Conservation (phyloP, 176 grass and related monocot genomes). For the Elaeis guineensis region DNA sequence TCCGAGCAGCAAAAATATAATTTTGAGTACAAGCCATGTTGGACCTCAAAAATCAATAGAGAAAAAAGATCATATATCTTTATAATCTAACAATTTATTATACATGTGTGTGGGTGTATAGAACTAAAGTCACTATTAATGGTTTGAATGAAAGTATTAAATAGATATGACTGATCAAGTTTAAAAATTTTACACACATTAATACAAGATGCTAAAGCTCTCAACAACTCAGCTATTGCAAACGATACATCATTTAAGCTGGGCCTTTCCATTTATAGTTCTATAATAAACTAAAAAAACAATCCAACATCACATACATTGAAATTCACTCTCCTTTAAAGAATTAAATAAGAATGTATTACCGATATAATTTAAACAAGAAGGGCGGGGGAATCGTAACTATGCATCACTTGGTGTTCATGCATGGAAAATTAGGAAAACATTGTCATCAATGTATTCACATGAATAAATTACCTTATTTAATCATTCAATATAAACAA, state of each 20-base stretch:
- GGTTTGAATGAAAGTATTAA: not conserved
- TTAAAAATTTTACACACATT: conserved; percentile 37
- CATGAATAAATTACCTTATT: too few relatives aligned
- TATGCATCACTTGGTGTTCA: too few relatives aligned
- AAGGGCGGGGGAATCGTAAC: too few relatives aligned
- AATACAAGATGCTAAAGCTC: conserved; percentile 79
- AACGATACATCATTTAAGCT: conserved; percentile 42
- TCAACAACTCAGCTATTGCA: conserved; percentile 63
- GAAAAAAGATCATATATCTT: conserved; percentile 11
- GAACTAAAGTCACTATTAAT: not conserved
- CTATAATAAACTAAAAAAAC: too few relatives aligned
- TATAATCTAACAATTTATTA: conserved; percentile 4
- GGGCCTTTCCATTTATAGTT: conserved; percentile 34
- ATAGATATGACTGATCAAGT: not conserved
- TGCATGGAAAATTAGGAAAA: too few relatives aligned
- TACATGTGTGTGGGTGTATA: conserved; percentile 5
- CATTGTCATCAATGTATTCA: too few relatives aligned
- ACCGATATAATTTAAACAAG: too few relatives aligned
- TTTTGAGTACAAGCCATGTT: conserved; percentile 73
- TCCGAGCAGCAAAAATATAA: conserved; percentile 64
- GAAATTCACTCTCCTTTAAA: too few relatives aligned
- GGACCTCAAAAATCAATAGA: conserved; percentile 39
- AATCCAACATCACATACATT: too few relatives aligned
- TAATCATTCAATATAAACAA: too few relatives aligned
- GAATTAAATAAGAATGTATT: too few relatives aligned